Percentiles rank a stretch among this genome's conserved stretches.
phyloP scores from a whole-genome alignment of 179 eudicot genomes.

The Silene coronaria region DNA sequence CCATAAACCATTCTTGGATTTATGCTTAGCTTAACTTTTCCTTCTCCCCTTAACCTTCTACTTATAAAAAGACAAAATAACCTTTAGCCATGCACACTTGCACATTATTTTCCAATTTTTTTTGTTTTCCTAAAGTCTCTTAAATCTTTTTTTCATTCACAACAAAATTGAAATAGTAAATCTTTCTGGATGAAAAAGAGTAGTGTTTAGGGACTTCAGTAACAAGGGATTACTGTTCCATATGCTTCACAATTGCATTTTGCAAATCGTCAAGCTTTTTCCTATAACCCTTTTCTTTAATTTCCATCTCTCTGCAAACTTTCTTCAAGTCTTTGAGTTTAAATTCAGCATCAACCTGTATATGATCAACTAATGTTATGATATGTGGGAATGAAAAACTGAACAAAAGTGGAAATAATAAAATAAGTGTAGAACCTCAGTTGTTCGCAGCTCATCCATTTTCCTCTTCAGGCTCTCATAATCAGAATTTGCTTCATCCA shows the following conservation, averaged over 20 bases:
- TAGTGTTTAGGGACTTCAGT: background rate
- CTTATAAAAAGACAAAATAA: background rate
- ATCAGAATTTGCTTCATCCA: conserved; percentile 69
- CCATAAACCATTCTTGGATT: background rate
- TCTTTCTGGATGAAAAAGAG: background rate
- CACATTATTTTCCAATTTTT: too few species aligned
- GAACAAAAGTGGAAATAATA: background rate
- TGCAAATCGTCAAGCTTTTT: conserved; percentile 72
- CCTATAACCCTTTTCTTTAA: conserved; percentile 71
- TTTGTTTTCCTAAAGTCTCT: background rate
- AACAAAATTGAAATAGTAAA: background rate
- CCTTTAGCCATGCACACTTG: too few species aligned
- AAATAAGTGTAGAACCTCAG: conserved; percentile 52
- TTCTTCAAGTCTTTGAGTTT: conserved; percentile 89
- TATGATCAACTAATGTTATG: conserved; percentile 11
- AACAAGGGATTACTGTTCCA: conserved; percentile 65
- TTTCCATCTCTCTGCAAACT: conserved; percentile 71
- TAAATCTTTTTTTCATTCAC: background rate
- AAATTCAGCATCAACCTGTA: conserved; percentile 92
- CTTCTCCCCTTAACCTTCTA: background rate
- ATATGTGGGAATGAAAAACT: background rate
- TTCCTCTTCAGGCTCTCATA: conserved; percentile 64
- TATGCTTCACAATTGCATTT: conserved; percentile 51
- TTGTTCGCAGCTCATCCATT: conserved; percentile 76
- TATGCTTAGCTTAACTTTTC: background rate